Evolutionary conservation across 2,329 filamentous ascomycete genomes (phyloP).

Genomic region (Pyrenophora seminiperda): DNA sequence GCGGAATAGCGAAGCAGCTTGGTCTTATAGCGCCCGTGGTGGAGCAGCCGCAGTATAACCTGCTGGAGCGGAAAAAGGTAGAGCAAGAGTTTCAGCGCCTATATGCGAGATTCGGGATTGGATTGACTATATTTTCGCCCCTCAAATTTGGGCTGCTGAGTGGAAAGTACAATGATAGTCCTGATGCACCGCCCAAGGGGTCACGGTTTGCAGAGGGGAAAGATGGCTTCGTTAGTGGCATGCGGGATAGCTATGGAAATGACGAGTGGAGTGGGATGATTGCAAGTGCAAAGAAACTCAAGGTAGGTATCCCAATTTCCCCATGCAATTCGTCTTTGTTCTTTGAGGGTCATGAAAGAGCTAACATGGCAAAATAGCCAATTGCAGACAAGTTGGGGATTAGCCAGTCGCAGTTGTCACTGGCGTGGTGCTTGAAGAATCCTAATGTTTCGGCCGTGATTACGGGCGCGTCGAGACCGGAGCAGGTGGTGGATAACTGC

Average conservation of each 20-base stretch:
- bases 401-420: slow-evolving; percentile 52
- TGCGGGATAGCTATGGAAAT: slow-evolving; percentile 52
- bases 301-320: slow-evolving; percentile 24
- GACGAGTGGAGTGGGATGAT: slow-evolving; percentile 63
- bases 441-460: slow-evolving; percentile 41
- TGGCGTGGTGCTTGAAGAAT: slow-evolving; percentile 47
- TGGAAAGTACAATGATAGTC: slow-evolving; percentile 64
- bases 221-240: slow-evolving; percentile 60
- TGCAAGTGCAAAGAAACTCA: slow-evolving; percentile 58
- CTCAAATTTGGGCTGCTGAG: slow-evolving; percentile 63
- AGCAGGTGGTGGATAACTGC: slow-evolving; percentile 46
- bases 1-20: slow-evolving; percentile 64
- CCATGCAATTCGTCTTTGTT: not conserved
- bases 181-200: slow-evolving; percentile 60
- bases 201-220: slow-evolving; percentile 63
- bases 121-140: slow-evolving; percentile 61
- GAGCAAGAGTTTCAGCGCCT: slow-evolving; percentile 63
- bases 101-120: slow-evolving; percentile 60
- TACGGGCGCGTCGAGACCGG: slow-evolving; percentile 36
- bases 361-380: slow-evolving; percentile 22
- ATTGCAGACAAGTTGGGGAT: slow-evolving; percentile 70
- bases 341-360: not conserved
- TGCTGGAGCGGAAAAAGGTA: slow-evolving; percentile 62
- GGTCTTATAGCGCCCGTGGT: slow-evolving; percentile 61
- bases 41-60: slow-evolving; percentile 63